Conservation (phyloP, 179 eudicot species). For the Beta macrorhiza region DNA sequence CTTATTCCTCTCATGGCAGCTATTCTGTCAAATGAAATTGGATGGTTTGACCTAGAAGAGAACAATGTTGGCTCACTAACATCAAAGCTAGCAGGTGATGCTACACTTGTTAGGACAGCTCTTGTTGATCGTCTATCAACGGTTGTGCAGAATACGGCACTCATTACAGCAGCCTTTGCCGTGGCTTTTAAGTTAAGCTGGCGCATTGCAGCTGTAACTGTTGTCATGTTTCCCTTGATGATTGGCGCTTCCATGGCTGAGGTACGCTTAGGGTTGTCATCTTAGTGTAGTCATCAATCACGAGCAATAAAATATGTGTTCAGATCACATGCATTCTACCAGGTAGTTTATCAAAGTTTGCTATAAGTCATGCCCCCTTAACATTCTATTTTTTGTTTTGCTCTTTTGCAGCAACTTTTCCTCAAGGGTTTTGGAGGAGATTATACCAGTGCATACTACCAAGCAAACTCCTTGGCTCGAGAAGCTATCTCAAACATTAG, state of each 20-base stretch:
- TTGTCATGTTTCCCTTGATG: conserved; percentile 55
- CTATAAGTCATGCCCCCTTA: neutral
- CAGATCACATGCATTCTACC: neutral
- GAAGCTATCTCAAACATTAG: conserved; percentile 72
- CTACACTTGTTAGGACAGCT: conserved; percentile 60
- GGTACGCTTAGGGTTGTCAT: conserved; percentile 29
- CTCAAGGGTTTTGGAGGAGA: conserved; percentile 78
- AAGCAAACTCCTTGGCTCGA: conserved; percentile 56
- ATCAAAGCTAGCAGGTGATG: conserved; percentile 63
- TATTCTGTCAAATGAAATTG: conserved; percentile 61
- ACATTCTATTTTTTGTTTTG: neutral
- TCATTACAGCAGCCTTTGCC: conserved; percentile 52
- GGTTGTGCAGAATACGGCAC: conserved; percentile 57
- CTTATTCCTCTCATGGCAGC: conserved; percentile 29
- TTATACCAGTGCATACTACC: conserved; percentile 42
- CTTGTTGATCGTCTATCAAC: conserved; percentile 65
- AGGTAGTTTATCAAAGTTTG: neutral
- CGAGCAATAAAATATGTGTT: neutral
- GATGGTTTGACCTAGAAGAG: conserved; percentile 73
- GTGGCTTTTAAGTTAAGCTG: conserved; percentile 56
- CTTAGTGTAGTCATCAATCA: neutral
- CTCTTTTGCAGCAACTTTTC: conserved; percentile 54
- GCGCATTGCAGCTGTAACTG: conserved; percentile 59
- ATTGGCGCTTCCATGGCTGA: conserved; percentile 58
- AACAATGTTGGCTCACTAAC: conserved; percentile 53